Evolutionary conservation across 176 grass and related monocot genomes (phyloP).

Genomic region (Tillandsia fasciculata): DNA sequence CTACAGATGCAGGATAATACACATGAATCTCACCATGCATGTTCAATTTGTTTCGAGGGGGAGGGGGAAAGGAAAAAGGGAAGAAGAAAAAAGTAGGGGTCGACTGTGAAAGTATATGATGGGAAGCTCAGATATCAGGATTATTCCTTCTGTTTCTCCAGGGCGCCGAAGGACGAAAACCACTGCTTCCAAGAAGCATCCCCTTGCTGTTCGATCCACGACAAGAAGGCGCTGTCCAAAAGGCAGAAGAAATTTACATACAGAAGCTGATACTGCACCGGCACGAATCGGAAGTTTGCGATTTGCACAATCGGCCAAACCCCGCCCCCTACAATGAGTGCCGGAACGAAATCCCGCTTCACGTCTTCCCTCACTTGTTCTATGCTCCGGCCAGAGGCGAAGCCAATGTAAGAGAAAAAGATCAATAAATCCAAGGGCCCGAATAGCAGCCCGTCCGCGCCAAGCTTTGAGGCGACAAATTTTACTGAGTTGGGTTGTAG

Average conservation of each 20-base stretch:
- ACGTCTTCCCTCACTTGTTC: slow-evolving; percentile 86
- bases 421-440: slow-evolving; percentile 61
- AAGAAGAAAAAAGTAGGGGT: neutral
- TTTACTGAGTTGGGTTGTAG: slow-evolving; percentile 51
- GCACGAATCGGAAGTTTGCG: slow-evolving; percentile 74
- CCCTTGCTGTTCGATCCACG: slow-evolving; percentile 92
- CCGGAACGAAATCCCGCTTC: slow-evolving; percentile 82
- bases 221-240: slow-evolving; percentile 77
- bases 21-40: neutral
- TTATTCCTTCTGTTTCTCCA: slow-evolving; percentile 46
- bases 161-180: slow-evolving; percentile 45
- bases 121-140: slow-evolving; percentile 12
- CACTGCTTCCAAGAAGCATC: slow-evolving; percentile 81
- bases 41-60: neutral
- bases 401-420: slow-evolving; percentile 89
- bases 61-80: too few species aligned
- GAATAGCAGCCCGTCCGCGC: slow-evolving; percentile 55
- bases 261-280: slow-evolving; percentile 71
- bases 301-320: slow-evolving; percentile 83
- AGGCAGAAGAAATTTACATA: slow-evolving; percentile 94
- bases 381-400: slow-evolving; percentile 45
- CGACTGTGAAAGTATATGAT: neutral
- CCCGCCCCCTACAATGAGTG: slow-evolving; percentile 45
- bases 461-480: slow-evolving; percentile 78
- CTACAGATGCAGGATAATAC: neutral